Evolutionary conservation across 768 basidiomycete species (phyloP), one percentile per base, ranked within the genome.

Genomic region (Hygrocybe punicea): DNA sequence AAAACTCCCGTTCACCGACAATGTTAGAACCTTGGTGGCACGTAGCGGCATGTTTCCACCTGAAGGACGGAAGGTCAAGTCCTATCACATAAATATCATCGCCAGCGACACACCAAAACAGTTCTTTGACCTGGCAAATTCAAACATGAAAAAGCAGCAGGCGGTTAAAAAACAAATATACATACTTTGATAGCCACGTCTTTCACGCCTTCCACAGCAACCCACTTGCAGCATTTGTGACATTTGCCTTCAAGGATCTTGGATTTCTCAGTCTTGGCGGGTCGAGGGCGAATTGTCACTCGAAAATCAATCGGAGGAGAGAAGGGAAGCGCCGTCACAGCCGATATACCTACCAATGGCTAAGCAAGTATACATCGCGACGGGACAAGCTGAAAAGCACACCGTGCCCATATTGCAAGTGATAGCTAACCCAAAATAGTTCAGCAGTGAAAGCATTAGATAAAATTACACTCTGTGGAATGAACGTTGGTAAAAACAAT

Each of bases 361-460:
- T 23, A 48, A 51, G 42, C 17, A 40, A 56, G 60, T 21, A 60
- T 37, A 45, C 53, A 21, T 24, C 44, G 35, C 46, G 13, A 51
- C 7, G 36, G 39, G 8, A 36, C 36, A 40, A 13, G 16, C 14
- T 29, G 55, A 6, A 34, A 7, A 29, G 63, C 74, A 5, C 73
- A 88, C 89, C 89, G 64, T 91, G 89, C 2, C 79, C 76, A 58
- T 89, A 89, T 64, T 91, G 89, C 84, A 92, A 82, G 64, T 92
- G 90, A 63, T 91, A 91, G 67, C 89, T 91, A 47, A 23, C 7
- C 21, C 14, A 16, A 4, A 42, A 16, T 6, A 42, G 4, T 14
- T 61, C 5, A 61, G 51, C 35, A 35, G 35, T 10, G 1, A 25
- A 36, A 13, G 23, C n/a, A 4, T 23, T 6, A 33, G 17, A 11